phyloP scores from a whole-genome alignment of 306 rosid species.

The Sicyos edulis region DNA sequence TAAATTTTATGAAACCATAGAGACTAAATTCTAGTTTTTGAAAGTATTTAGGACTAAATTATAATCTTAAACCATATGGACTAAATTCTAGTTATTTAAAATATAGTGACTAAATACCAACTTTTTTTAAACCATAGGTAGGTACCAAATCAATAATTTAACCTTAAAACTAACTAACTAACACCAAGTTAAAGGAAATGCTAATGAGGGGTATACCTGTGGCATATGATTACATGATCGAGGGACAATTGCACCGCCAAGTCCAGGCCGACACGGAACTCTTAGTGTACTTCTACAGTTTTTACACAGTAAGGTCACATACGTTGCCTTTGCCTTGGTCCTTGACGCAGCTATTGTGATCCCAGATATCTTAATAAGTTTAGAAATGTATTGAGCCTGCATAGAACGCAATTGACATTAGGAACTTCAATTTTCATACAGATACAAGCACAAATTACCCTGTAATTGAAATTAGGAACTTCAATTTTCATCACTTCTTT shows the following conservation, averaged over 20 bases:
- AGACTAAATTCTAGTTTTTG: too few relatives aligned
- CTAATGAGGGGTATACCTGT: slow-evolving; percentile 48
- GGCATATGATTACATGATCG: slow-evolving; percentile 86
- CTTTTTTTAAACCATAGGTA: too few relatives aligned
- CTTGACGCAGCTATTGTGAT: slow-evolving; percentile 95
- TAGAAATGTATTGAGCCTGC: slow-evolving; percentile 82
- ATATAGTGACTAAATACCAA: too few relatives aligned
- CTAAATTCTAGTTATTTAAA: too few relatives aligned
- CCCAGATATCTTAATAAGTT: slow-evolving; percentile 79
- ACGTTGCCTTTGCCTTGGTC: slow-evolving; percentile 95
- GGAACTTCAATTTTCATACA: neutral
- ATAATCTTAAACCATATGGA: too few relatives aligned
- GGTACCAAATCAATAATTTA: too few relatives aligned
- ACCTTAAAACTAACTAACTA: neutral
- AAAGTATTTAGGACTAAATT: too few relatives aligned
- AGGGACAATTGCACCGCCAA: slow-evolving; percentile 95
- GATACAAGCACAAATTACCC: neutral
- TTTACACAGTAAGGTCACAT: slow-evolving; percentile 79
- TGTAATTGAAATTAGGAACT: neutral
- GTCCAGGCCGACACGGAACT: slow-evolving; percentile 93
- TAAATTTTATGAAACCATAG: too few relatives aligned
- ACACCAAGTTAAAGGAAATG: neutral
- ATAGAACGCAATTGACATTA: neutral
- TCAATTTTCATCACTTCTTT: neutral
- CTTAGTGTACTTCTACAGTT: slow-evolving; percentile 70